Evolutionary conservation across 2,329 filamentous ascomycete genomes (phyloP).

Genomic region (Trichoderma hamatum): DNA sequence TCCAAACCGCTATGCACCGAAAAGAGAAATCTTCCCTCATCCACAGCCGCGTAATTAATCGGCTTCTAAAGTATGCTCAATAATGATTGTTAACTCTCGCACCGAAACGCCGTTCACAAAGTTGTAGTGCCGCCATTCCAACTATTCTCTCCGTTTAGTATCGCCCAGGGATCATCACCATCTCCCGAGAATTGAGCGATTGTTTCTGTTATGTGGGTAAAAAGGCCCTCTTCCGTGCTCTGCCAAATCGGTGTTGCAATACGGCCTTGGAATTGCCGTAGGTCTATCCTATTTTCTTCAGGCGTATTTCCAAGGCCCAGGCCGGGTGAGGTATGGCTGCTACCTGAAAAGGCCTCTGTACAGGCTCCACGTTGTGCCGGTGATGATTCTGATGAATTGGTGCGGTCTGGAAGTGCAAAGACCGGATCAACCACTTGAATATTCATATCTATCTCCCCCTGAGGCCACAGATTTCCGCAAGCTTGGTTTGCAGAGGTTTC

Average conservation of each 20-base stretch:
- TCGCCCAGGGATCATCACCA: conserved; percentile 37
- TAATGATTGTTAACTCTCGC: background rate
- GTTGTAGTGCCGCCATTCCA: conserved; percentile 31
- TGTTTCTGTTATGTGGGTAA: conserved; percentile 36
- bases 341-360: conserved; percentile 34
- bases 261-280: conserved; percentile 41
- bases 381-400: conserved; percentile 40
- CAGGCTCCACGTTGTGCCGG: conserved; percentile 33
- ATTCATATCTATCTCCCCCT: conserved; percentile 8
- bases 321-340: conserved; percentile 39
- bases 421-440: conserved; percentile 5
- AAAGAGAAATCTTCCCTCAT: conserved; percentile 1
- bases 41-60: conserved; percentile 14
- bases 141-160: conserved; percentile 36
- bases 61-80: background rate
- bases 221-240: conserved; percentile 37
- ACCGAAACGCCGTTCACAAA: background rate
- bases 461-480: background rate
- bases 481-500: conserved; percentile 1
- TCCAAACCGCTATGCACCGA: conserved; percentile 19
- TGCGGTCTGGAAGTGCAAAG: conserved; percentile 39
- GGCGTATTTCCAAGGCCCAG: conserved; percentile 41
- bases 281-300: conserved; percentile 43
- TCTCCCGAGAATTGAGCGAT: conserved; percentile 33
- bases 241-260: conserved; percentile 39